These are phyloP conservation scores for Kentomonas sorsogonicus DNA, from an alignment of 208 protist genomes.

Conservation along the genomic window DNA sequence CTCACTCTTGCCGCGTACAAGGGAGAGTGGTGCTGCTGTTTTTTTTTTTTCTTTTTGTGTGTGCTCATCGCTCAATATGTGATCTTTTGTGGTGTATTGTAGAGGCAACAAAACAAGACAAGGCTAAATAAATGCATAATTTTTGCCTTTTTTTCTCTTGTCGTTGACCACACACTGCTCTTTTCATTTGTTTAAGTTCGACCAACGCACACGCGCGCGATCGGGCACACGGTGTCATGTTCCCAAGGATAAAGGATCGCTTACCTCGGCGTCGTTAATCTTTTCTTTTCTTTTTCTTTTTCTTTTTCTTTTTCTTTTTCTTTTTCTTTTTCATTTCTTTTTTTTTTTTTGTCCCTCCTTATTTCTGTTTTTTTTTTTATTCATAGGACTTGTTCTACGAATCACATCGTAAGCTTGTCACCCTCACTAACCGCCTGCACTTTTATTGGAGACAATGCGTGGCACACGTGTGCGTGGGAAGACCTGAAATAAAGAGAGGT, in stretches of 20 bases:
- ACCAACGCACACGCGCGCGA: no score
- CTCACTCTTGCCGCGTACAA: constrained; percentile 1
- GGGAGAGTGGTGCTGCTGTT: background rate
- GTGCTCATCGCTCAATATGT: constrained; percentile 1
- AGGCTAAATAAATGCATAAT: constrained; percentile 1
- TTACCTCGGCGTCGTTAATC: constrained; percentile 5
- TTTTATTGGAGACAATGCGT: no score
- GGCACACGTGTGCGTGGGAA: no score
- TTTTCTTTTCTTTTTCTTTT: constrained; percentile 13
- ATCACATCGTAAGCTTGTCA: no score
- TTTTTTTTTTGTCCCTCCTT: background rate
- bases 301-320: constrained; percentile 14
- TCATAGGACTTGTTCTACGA: no score
- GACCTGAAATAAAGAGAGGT: no score
- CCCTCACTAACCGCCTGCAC: no score
- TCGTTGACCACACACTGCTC: no score
- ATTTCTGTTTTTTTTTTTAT: background rate
- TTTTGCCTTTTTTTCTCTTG: constrained; percentile 3
- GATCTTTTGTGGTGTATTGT: constrained; percentile 6
- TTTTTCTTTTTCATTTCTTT: constrained; percentile 8
- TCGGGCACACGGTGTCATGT: no score
- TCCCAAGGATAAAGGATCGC: no score
- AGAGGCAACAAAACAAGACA: no score
- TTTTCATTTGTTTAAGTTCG: no score
- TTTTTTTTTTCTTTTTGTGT: constrained; percentile 9